Evolutionary conservation across 495 filamentous ascomycete genomes (phyloP).

Genomic region (Neurospora sp.): DNA sequence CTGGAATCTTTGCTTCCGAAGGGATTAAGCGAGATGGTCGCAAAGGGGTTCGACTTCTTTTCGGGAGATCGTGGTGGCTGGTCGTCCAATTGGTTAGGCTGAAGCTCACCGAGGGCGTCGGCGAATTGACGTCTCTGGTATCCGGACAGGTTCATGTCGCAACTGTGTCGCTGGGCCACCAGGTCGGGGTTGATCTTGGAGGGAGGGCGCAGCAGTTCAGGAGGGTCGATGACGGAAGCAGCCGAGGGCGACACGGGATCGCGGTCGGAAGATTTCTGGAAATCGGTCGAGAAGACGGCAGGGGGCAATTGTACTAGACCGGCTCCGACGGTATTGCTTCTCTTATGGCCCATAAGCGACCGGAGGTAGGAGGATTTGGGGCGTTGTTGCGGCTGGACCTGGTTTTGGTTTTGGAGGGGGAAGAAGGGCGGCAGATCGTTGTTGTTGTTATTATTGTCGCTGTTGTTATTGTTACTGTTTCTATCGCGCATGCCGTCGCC

Average conservation of each 20-base stretch:
- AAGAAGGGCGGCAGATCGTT: background rate
- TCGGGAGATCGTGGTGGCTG: slow-evolving; percentile 29
- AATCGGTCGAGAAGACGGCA: slow-evolving; percentile 5
- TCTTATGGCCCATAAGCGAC: slow-evolving; percentile 43
- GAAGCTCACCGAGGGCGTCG: slow-evolving; percentile 39
- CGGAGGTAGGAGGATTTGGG: slow-evolving; percentile 49
- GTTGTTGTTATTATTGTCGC: background rate
- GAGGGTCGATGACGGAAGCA: background rate
- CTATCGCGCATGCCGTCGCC: background rate
- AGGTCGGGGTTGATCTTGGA: slow-evolving; percentile 8
- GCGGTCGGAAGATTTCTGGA: background rate
- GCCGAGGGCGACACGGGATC: background rate
- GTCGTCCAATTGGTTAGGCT: slow-evolving; percentile 36
- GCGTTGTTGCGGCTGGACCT: slow-evolving; percentile 24
- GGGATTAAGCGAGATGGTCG: slow-evolving; percentile 52
- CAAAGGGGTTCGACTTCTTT: slow-evolving; percentile 50
- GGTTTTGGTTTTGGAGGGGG: background rate
- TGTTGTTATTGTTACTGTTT: background rate
- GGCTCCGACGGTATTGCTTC: slow-evolving; percentile 38
- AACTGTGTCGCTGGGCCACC: background rate
- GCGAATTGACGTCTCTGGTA: slow-evolving; percentile 23
- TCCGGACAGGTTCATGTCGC: slow-evolving; percentile 12
- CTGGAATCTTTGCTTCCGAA: slow-evolving; percentile 38
- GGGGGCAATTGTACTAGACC: slow-evolving; percentile 22
- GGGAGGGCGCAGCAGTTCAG: background rate